phyloP scores from a whole-genome alignment of 306 rosid species.

The Malus sieversii region DNA sequence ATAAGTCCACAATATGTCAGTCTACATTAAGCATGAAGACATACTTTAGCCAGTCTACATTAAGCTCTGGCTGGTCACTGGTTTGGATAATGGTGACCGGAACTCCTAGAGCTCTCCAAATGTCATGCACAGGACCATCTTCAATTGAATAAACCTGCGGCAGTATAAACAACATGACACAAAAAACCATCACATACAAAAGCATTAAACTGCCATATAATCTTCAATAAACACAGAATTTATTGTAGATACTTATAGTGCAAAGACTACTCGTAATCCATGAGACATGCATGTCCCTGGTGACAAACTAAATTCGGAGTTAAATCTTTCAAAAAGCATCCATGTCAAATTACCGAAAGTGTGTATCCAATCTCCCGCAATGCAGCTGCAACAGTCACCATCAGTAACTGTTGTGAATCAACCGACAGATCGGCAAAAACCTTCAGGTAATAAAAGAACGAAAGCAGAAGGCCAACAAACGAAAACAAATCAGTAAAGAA shows the following conservation, averaged over 20 bases:
- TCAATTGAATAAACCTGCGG: conserved; percentile 77
- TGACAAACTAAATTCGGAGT: neutral
- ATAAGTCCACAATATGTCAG: neutral
- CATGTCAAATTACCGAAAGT: conserved; percentile 48
- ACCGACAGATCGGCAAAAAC: conserved; percentile 68
- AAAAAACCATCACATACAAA: neutral
- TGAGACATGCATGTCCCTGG: neutral
- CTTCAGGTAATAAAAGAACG: conserved; percentile 31
- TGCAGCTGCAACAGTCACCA: conserved; percentile 74
- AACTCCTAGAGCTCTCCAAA: conserved; percentile 66
- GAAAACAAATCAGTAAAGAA: neutral
- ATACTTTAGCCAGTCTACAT: conserved; percentile 91
- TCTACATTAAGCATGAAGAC: neutral
- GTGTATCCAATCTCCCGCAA: conserved; percentile 74
- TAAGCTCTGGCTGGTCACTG: conserved; percentile 38
- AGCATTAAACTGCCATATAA: neutral
- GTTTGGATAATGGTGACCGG: conserved; percentile 48
- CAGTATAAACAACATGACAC: neutral
- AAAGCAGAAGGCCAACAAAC: neutral
- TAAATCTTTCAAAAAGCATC: neutral
- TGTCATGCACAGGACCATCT: conserved; percentile 63
- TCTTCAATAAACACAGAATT: neutral
- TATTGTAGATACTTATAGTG: neutral
- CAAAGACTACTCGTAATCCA: neutral
- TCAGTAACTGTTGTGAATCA: conserved; percentile 74